Conservation (phyloP, 2,329 filamentous ascomycete species). For the Hymenoscyphus scutula region DNA sequence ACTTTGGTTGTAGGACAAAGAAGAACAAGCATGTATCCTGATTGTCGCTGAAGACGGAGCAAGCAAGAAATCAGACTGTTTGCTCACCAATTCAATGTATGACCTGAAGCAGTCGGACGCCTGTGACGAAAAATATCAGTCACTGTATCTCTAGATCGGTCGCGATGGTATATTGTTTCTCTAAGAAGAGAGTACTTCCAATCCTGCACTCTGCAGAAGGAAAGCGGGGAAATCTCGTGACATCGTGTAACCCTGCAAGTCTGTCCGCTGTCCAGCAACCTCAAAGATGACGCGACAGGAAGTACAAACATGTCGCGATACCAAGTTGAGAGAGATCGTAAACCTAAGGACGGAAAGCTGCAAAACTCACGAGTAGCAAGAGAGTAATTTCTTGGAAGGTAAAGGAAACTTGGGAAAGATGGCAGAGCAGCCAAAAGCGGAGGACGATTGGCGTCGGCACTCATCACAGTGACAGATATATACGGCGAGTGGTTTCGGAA, state of each 20-base stretch:
- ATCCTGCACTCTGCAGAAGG: background rate
- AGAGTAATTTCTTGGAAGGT: constrained; percentile 47
- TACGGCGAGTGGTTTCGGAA: constrained; percentile 57
- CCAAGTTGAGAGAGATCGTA: background rate
- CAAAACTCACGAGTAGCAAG: constrained; percentile 52
- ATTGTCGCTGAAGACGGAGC: background rate
- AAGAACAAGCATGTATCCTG: background rate
- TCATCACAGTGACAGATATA: constrained; percentile 71
- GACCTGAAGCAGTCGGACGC: constrained; percentile 55
- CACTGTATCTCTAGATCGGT: background rate
- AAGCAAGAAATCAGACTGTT: background rate
- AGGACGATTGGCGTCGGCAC: constrained; percentile 63
- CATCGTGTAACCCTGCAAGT: constrained; percentile 1
- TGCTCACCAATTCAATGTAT: constrained; percentile 50
- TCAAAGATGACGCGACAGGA: background rate
- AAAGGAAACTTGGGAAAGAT: constrained; percentile 67
- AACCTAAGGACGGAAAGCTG: constrained; percentile 5
- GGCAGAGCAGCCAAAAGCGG: constrained; percentile 66
- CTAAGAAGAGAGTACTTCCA: no score
- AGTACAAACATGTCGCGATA: background rate
- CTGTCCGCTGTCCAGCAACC: background rate
- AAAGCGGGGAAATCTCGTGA: background rate
- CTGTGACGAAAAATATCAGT: constrained; percentile 38
- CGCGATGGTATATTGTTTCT: no score
- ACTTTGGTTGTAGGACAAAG: background rate